A percentile compares a stretch with the other conserved stretches of the same genome.
phyloP scores from a whole-genome alignment of 2,329 filamentous ascomycete species.

The Colletotrichum gigasporum region DNA sequence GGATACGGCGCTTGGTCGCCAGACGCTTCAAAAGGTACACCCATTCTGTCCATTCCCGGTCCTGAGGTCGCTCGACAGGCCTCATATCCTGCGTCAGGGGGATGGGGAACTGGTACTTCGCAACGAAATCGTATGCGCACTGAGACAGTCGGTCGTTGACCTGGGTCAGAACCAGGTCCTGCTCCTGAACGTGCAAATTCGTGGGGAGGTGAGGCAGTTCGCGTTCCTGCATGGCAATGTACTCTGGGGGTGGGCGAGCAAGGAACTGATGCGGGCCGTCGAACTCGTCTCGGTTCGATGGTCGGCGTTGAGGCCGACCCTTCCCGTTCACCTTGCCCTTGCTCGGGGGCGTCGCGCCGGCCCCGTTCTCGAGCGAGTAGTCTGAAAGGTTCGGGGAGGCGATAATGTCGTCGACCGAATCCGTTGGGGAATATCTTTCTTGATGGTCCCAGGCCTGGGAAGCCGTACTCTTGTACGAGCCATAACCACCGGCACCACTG shows the following conservation, averaged over 20 bases:
- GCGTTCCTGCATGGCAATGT: constrained; percentile 79
- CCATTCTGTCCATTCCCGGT: constrained; percentile 93
- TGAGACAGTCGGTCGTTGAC: constrained; percentile 87
- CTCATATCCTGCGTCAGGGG: constrained; percentile 85
- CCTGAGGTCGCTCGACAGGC: constrained; percentile 76
- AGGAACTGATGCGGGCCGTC: constrained; percentile 88
- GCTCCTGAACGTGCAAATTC: constrained; percentile 83
- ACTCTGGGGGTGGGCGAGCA: constrained; percentile 74
- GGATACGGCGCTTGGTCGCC: constrained; percentile 86
- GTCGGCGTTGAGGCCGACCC: constrained; percentile 69
- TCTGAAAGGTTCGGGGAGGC: constrained; percentile 69
- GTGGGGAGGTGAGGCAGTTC: constrained; percentile 85
- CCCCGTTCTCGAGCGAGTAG: constrained; percentile 64
- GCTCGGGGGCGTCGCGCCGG: constrained; percentile 48
- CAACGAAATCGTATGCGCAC: constrained; percentile 90
- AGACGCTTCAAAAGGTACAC: constrained; percentile 87
- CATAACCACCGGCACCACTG: constrained; percentile 38
- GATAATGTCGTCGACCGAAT: constrained; percentile 67
- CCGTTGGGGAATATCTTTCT: constrained; percentile 64
- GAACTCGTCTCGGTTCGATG: constrained; percentile 88
- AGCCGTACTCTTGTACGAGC: constrained; percentile 51
- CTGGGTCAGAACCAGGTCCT: constrained; percentile 81
- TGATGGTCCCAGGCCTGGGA: constrained; percentile 58
- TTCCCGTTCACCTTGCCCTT: constrained; percentile 59
- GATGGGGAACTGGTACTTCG: constrained; percentile 91